A percentile compares a stretch with the other conserved stretches of the same genome.
These are phyloP conservation scores for Basidioascus undulatus DNA, from an alignment of 768 basidiomycete species.

Conservation along the genomic window DNA sequence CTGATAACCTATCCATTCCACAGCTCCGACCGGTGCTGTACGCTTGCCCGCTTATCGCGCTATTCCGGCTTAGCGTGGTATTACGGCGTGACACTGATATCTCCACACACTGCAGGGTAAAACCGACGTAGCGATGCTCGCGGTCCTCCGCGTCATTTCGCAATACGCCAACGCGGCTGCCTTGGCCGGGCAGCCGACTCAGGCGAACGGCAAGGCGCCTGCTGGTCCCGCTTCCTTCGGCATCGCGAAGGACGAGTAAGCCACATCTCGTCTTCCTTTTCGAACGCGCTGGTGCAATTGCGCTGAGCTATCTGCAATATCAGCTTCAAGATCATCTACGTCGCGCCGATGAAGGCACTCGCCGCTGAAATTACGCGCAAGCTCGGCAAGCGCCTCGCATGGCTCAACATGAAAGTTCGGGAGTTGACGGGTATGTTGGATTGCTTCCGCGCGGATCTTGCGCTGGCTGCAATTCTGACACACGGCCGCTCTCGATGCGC, in stretches of 20 bases:
- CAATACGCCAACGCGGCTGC: conserved; percentile 31
- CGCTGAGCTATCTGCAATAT: too few species aligned
- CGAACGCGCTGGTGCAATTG: too few species aligned
- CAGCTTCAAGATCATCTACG: conserved; percentile 92
- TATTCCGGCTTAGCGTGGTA: too few species aligned
- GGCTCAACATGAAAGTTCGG: conserved; percentile 64
- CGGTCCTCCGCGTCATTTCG: conserved; percentile 64
- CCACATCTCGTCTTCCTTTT: too few species aligned
- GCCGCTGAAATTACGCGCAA: conserved; percentile 90
- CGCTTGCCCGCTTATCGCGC: too few species aligned
- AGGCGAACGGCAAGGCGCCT: conserved; percentile 20
- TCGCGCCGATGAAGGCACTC: conserved; percentile 96
- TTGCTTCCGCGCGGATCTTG: too few species aligned
- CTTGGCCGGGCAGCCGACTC: conserved; percentile 7
- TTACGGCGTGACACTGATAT: too few species aligned
- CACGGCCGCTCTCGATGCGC: too few species aligned
- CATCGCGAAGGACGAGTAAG: too few species aligned
- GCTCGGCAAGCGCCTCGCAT: conserved; percentile 61
- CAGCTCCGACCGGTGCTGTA: conserved; percentile 94
- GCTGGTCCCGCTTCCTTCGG: too few species aligned
- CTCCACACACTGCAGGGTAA: conserved; percentile 89
- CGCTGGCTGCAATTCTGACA: too few species aligned
- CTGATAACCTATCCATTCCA: not conserved
- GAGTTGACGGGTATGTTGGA: conserved; percentile 66
- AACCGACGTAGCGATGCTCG: conserved; percentile 92